A percentile compares a stretch with the other conserved stretches of the same genome.
phyloP scores from a whole-genome alignment of 2,329 filamentous ascomycete species.

The Botrytis medusae region DNA sequence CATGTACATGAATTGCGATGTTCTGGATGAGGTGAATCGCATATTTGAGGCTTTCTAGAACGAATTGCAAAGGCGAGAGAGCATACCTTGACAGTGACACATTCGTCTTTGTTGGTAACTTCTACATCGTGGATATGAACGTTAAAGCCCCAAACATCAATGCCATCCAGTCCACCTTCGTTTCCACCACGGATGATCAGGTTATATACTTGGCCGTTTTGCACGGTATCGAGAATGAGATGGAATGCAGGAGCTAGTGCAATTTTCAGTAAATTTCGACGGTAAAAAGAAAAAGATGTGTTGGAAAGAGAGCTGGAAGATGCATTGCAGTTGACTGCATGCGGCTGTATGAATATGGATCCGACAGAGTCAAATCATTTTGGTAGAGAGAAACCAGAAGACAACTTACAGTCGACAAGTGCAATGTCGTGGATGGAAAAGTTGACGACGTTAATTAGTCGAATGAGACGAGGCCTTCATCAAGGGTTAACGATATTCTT shows the following conservation, averaged over 20 bases:
- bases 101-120: constrained; percentile 63
- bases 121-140: constrained; percentile 59
- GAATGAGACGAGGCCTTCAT: constrained; percentile 28
- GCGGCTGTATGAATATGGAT: not conserved
- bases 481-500: not conserved
- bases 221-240: constrained; percentile 44
- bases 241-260: constrained; percentile 16
- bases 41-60: not conserved
- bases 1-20: not conserved
- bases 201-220: constrained; percentile 57
- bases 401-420: constrained; percentile 28
- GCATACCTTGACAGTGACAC: constrained; percentile 52
- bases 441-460: constrained; percentile 23
- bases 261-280: not conserved
- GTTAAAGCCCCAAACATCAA: constrained; percentile 55
- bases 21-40: not conserved
- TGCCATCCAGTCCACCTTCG: constrained; percentile 54
- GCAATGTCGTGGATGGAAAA: constrained; percentile 31
- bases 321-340: not conserved
- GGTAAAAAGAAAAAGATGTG: not conserved
- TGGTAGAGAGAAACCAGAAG: not conserved
- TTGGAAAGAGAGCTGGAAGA: not conserved
- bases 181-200: constrained; percentile 54
- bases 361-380: not conserved
- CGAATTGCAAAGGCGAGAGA: constrained; percentile 28